Evolutionary conservation across 2,329 filamentous ascomycete genomes (phyloP).

Genomic region (Botrytis hyacinthi): DNA sequence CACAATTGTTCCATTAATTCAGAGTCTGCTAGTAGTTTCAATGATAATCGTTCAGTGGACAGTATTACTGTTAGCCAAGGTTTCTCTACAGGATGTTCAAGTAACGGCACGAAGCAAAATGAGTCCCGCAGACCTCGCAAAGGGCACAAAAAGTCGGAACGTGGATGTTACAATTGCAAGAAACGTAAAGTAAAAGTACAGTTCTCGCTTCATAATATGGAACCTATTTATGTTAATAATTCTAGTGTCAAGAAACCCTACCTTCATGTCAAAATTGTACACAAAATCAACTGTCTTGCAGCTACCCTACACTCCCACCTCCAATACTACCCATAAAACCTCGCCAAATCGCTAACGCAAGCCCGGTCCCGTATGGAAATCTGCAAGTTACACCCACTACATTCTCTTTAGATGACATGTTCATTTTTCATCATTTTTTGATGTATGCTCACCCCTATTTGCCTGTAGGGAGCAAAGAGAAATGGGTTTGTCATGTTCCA

Average conservation of each 20-base stretch:
- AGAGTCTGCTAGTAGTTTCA: background rate
- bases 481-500: background rate
- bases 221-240: background rate
- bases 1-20: background rate
- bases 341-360: background rate
- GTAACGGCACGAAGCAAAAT: background rate
- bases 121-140: background rate
- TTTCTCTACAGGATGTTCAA: background rate
- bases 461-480: background rate
- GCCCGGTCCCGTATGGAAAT: background rate
- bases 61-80: background rate
- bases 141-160: conserved; percentile 10
- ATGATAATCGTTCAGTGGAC: background rate
- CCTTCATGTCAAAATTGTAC: conserved; percentile 3
- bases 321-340: background rate
- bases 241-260: conserved; percentile 5
- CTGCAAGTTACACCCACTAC: background rate
- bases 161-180: conserved; percentile 13
- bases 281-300: background rate
- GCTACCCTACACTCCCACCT: background rate
- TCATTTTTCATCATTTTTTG: conserved; percentile 11
- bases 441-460: background rate
- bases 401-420: conserved; percentile 7
- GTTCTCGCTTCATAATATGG: background rate
- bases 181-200: background rate